Evolutionary conservation across 208 protist species (phyloP).

Genomic region (Novymonas esmeraldas): DNA sequence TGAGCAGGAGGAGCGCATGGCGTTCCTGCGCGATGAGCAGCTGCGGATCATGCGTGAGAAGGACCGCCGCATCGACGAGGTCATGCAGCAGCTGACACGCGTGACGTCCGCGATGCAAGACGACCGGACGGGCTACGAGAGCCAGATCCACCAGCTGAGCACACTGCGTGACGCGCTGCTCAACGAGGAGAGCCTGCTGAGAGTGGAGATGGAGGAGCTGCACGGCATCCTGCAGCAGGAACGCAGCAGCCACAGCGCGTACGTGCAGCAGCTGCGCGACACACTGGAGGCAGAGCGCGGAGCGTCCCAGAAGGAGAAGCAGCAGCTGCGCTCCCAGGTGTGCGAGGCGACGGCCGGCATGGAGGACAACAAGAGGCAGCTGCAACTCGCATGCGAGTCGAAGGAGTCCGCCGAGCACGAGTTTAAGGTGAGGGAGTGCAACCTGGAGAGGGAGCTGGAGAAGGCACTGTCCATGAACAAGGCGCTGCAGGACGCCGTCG

Average conservation of each 20-base stretch:
- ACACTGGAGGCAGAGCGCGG: constrained; percentile 45
- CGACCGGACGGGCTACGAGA: constrained; percentile 41
- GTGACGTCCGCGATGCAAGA: constrained; percentile 43
- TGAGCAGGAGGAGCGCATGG: constrained; percentile 73
- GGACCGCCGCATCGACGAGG: constrained; percentile 60
- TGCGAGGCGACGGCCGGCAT: constrained; percentile 34
- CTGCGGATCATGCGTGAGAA: constrained; percentile 48
- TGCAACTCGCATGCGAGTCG: constrained; percentile 40
- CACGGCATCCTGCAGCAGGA: constrained; percentile 40
- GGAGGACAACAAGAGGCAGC: constrained; percentile 47
- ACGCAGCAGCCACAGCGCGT: constrained; percentile 25
- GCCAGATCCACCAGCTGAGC: constrained; percentile 59
- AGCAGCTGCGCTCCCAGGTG: constrained; percentile 40
- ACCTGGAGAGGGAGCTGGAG: constrained; percentile 74
- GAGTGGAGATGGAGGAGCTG: constrained; percentile 49
- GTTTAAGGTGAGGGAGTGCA: constrained; percentile 40
- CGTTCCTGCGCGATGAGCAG: constrained; percentile 74
- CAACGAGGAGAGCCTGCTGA: constrained; percentile 65
- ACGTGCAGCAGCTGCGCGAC: constrained; percentile 44
- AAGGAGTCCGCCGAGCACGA: constrained; percentile 57
- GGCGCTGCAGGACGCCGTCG: constrained; percentile 73
- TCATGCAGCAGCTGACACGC: constrained; percentile 49
- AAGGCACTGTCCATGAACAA: constrained; percentile 72
- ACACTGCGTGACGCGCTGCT: constrained; percentile 61
- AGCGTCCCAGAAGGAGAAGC: constrained; percentile 37